Evolutionary conservation across 2,329 filamentous ascomycete species (phyloP).

Genomic region (Pseudogymnoascus sp.): DNA sequence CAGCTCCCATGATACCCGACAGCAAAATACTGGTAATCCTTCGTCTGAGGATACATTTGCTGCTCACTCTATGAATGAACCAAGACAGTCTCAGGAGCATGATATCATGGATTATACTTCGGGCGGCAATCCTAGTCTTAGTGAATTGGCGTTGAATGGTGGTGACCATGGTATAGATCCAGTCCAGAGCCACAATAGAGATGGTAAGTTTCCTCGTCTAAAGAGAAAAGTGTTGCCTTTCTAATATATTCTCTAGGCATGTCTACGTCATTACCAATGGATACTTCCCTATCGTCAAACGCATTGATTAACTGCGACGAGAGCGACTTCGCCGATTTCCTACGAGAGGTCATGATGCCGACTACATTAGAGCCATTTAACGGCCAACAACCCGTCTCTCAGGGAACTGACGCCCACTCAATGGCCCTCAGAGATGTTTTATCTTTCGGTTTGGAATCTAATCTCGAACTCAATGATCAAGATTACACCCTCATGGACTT

Average conservation of each 20-base stretch:
- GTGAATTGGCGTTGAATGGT: neutral
- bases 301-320: neutral
- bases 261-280: neutral
- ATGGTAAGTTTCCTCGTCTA: neutral
- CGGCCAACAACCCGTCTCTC: slow-evolving; percentile 1
- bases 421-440: slow-evolving; percentile 13
- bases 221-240: neutral
- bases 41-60: neutral
- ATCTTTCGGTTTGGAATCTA: slow-evolving; percentile 15
- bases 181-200: neutral
- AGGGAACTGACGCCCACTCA: neutral
- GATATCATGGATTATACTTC: neutral
- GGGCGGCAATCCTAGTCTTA: neutral
- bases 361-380: neutral
- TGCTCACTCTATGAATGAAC: neutral
- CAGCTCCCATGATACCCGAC: neutral
- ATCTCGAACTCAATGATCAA: slow-evolving; percentile 14
- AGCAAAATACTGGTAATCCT: neutral
- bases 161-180: neutral
- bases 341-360: slow-evolving; percentile 15
- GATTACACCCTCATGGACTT: slow-evolving; percentile 14
- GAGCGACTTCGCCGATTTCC: slow-evolving; percentile 12
- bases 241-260: neutral
- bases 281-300: neutral
- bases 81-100: neutral